Base-by-base conservation (phyloP, 768 basidiomycete species). In the Inosperma sp. region DNA sequence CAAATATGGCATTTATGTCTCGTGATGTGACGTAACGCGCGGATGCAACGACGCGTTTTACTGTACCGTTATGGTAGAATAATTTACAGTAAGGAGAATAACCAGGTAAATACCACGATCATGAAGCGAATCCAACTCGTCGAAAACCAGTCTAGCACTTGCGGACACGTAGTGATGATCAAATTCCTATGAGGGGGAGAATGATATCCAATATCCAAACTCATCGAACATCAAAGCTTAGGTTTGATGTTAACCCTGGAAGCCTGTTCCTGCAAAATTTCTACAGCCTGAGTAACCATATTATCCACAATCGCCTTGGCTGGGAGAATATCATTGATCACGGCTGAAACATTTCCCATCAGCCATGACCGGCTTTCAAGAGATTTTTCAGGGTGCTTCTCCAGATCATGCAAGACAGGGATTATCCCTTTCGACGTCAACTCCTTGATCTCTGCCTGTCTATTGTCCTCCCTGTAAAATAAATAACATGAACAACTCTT, bases 361-460 rank as follows among this genome's bases (percentile, higher is more conserved):
- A 94, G 75, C 84, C 86, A 94, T 19, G 83, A 68, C 55, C 83
- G 72, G 22, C 77, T 79, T 57, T 80, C 68, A 5, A 86, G 52
- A 4, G 80, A 84, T 64, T 84, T 90, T 63, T 93, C 90, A 4
- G 93, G 90, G 62, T 90, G 86, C 63, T 81, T 78, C 68, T 85
- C 74, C 29, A 93, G 60, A 52, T 94, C 91, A 3, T 78, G 70
- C 23, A 81, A 72, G 52, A 78, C 73, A 21, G 93, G 93, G 52
- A 96, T 67, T 56, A 91, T 78, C n/a, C 93, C 93, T 71, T 88
- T 78, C 7, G 80, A 75, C 0, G 89, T 90, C 48, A 95, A 76
- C 55, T 84, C 80, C 67, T 83, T 82, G 63, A 94, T 94, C 74
- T 94, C 91, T 4, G 68, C 76, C 64, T 83, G 80, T 25, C 87